Conservation (phyloP, 148 eudicot species). For the Rhododendron molle region DNA sequence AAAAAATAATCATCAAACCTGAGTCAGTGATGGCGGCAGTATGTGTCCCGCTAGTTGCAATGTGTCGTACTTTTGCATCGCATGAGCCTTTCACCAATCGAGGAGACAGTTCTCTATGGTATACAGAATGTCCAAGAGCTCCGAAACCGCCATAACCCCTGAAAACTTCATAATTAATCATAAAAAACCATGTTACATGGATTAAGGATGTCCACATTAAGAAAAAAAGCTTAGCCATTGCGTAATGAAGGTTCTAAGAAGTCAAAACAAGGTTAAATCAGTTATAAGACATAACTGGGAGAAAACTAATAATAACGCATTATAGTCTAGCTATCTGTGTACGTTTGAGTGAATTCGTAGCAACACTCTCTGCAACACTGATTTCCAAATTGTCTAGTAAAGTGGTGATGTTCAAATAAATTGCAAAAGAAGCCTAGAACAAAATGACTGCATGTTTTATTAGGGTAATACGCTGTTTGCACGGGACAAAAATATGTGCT, state of each 20-base stretch:
- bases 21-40: slow-evolving; percentile 81
- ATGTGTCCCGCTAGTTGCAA: slow-evolving; percentile 93
- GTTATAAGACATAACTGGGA: background rate
- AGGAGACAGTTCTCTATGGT: slow-evolving; percentile 75
- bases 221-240: background rate
- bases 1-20: slow-evolving; percentile 35
- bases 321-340: background rate
- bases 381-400: background rate
- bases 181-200: slow-evolving; percentile 36
- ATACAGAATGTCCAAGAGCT: slow-evolving; percentile 93
- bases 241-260: background rate
- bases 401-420: background rate
- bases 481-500: background rate
- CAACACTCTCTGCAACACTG: background rate
- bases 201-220: background rate
- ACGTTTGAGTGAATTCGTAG: background rate
- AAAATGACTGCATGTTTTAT: background rate
- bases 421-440: background rate
- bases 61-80: slow-evolving; percentile 56
- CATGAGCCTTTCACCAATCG: slow-evolving; percentile 81
- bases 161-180: slow-evolving; percentile 62
- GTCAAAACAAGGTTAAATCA: background rate
- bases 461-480: background rate
- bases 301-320: background rate
- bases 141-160: slow-evolving; percentile 99